Conservation (phyloP, 495 filamentous ascomycete genomes). For the Trichocladium uniseriatum region DNA sequence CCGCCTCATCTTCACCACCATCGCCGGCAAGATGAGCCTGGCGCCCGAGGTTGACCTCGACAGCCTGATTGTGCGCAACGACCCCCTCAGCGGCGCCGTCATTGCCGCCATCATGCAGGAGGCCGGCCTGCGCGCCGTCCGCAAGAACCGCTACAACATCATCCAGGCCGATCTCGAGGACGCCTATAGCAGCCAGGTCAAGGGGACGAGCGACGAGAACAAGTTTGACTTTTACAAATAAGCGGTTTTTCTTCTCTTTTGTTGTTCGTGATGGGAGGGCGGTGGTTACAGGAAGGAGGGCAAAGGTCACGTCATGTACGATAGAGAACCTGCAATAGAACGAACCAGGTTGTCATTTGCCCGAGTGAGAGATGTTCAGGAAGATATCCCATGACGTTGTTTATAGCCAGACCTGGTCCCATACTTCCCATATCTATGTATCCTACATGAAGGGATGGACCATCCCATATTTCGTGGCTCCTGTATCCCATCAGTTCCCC, state of each 20-base stretch:
- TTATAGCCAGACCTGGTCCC: too few species aligned
- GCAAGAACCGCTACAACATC: conserved; percentile 98
- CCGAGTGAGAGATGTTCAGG: too few species aligned
- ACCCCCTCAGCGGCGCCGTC: conserved; percentile 87
- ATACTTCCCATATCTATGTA: too few species aligned
- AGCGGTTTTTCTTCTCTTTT: not conserved
- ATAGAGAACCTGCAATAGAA: conserved; percentile 5
- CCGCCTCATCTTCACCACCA: conserved; percentile 90
- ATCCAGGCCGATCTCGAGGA: conserved; percentile 94
- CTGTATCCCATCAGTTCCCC: not conserved
- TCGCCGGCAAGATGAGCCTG: conserved; percentile 92
- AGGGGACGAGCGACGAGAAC: conserved; percentile 70
- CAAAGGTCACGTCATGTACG: conserved; percentile 1
- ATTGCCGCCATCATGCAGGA: conserved; percentile 99
- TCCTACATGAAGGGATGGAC: not conserved
- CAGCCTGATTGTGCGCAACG: conserved; percentile 89
- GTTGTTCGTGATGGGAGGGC: not conserved
- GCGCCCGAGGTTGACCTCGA: conserved; percentile 95
- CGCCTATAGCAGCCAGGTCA: conserved; percentile 91
- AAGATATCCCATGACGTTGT: too few species aligned
- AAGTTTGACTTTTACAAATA: conserved; percentile 66
- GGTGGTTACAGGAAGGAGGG: not conserved
- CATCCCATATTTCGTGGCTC: not conserved
- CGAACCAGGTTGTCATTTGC: conserved; percentile 1
- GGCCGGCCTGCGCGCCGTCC: conserved; percentile 85